Base-by-base conservation (phyloP, 2,329 filamentous ascomycete genomes). In the Alternaria gansuensis region DNA sequence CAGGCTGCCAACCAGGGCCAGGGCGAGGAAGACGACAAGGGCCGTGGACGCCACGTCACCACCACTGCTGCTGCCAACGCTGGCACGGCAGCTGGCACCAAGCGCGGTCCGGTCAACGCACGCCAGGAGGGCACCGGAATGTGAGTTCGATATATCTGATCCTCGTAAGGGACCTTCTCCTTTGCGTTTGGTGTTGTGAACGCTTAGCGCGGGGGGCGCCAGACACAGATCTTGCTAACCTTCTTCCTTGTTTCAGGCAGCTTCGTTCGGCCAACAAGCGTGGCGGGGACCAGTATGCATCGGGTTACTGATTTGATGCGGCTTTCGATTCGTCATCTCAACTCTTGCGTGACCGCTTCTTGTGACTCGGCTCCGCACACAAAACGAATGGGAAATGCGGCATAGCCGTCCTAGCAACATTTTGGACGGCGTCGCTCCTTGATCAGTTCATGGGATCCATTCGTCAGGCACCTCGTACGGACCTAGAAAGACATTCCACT, bases 61-160 rank as follows among this genome's bases (percentile, higher is more conserved):
- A 87, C 88, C 75, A 87, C 88, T 70, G 86, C 83, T 66, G 85
- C 85, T 73, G 87, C 88, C 67, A 86, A 87, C 60, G 86, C 85
- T 72, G 87, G 85, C 72, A 83, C 84, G 60, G 82, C 83, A 68
- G 85, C 86, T 70, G 84, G 85, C 77, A 83, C 85, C 73, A 88
- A 90, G 75, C 87, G 88, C 77, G 88, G 88, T 72, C 88, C 92
- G 74, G 87, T 90, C 73, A 88, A 87, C 83, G 82, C 86, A 80
- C 90, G 92, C 80, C 90, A 91, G 82, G 93, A 94, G 87, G 89
- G 93, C 83, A 88, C 92, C 74, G 90, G 92, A 91, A 96, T 97
- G 93, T 97, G 91, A 97, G 93, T 96, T 84, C 87, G 85, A 83
- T 82, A 84, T 83, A 83, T 82, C 79, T 83, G 87, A 89, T 90